phyloP scores from a whole-genome alignment of 2,329 filamentous ascomycete species.

The Fusarium nisikadoi region DNA sequence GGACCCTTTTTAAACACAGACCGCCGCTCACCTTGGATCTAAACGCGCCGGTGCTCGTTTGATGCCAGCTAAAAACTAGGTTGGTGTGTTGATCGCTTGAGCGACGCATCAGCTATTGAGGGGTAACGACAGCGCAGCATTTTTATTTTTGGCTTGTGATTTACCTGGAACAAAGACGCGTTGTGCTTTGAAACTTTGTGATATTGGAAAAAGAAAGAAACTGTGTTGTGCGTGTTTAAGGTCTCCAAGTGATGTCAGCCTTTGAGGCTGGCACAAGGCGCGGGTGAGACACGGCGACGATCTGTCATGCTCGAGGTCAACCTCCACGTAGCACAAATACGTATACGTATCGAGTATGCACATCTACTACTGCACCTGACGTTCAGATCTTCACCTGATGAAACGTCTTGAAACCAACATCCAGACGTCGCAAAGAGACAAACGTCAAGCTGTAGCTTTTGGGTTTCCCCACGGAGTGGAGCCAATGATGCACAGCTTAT shows the following conservation, averaged over 20 bases:
- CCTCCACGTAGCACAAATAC: constrained; percentile 6
- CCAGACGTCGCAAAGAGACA: constrained; percentile 11
- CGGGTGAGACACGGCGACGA: constrained; percentile 21
- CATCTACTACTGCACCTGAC: neutral
- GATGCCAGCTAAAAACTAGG: constrained; percentile 13
- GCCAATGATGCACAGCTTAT: constrained; percentile 25
- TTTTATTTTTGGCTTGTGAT: neutral
- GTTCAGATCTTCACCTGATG: constrained; percentile 13
- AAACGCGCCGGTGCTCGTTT: constrained; percentile 9
- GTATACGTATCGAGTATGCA: neutral
- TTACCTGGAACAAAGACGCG: neutral
- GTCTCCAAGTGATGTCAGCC: constrained; percentile 27
- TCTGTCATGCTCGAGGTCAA: constrained; percentile 17
- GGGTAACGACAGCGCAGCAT: constrained; percentile 17
- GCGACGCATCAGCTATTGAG: constrained; percentile 20
- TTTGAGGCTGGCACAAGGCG: neutral
- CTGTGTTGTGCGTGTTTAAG: neutral
- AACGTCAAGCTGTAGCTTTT: neutral
- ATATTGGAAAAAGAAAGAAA: constrained; percentile 1
- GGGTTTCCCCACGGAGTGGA: constrained; percentile 6
- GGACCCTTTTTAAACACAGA: constrained; percentile 23
- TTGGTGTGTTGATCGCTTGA: constrained; percentile 34
- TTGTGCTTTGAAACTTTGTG: neutral
- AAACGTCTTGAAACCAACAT: constrained; percentile 31
- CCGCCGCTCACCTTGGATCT: constrained; percentile 7